A percentile compares a stretch with the other conserved stretches of the same genome.
Conservation (phyloP, 208 protist genomes). For the Acanthamoeba quina region DNA sequence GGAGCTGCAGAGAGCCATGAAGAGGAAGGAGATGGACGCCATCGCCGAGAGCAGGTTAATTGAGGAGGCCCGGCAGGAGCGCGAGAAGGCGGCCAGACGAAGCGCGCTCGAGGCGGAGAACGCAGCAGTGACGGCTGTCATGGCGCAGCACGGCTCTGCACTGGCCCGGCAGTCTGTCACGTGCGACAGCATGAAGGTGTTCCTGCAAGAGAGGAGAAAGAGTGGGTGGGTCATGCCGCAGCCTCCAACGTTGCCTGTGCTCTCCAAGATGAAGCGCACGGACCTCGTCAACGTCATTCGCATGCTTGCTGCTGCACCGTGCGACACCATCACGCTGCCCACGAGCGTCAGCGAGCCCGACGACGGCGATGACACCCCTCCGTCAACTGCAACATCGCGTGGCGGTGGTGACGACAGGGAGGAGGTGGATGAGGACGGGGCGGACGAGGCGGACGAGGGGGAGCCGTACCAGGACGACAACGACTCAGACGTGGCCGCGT, state of each 20-base stretch:
- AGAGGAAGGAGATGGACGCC: constrained; percentile 50
- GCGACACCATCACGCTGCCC: constrained; percentile 55
- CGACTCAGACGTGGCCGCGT: too few relatives aligned
- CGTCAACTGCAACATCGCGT: constrained; percentile 44
- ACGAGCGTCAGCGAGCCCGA: constrained; percentile 22
- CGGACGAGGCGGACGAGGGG: too few relatives aligned
- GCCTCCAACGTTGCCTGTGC: constrained; percentile 30
- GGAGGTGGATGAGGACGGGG: too few relatives aligned
- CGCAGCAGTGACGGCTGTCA: neutral
- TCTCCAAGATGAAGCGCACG: too few relatives aligned
- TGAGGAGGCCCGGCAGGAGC: constrained; percentile 37
- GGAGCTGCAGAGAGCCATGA: too few relatives aligned
- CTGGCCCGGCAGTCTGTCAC: constrained; percentile 44
- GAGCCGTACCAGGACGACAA: too few relatives aligned
- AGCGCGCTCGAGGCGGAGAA: constrained; percentile 24
- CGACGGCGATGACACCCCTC: neutral
- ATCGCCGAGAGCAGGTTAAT: constrained; percentile 18
- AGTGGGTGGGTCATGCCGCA: constrained; percentile 42
- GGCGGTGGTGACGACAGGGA: neutral
- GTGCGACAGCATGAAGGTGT: constrained; percentile 46
- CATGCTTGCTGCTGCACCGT: neutral
- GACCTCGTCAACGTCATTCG: too few relatives aligned
- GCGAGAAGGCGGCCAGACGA: constrained; percentile 15
- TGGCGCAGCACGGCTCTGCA: constrained; percentile 55
- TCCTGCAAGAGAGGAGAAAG: constrained; percentile 35